Evolutionary conservation across 495 filamentous ascomycete genomes (phyloP).

Genomic region (Hyphodiscus hymeniophilus): DNA sequence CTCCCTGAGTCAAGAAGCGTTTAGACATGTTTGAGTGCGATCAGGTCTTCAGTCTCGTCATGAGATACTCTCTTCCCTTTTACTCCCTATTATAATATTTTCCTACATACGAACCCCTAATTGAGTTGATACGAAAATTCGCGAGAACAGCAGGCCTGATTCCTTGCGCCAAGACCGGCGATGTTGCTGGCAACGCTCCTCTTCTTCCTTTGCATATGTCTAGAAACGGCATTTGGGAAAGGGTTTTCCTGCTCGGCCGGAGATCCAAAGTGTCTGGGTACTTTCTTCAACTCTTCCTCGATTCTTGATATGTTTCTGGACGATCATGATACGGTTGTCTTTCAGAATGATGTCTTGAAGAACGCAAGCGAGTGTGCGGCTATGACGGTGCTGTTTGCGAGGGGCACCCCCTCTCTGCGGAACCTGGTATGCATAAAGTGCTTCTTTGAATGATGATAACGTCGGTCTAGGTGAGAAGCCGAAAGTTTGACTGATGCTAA

Average conservation of each 20-base stretch:
- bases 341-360: conserved; percentile 14
- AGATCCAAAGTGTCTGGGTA: conserved; percentile 3
- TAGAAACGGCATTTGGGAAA: background rate
- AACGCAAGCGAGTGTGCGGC: conserved; percentile 22
- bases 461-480: no score
- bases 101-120: background rate
- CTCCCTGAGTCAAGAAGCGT: no score
- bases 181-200: background rate
- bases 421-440: conserved; percentile 26
- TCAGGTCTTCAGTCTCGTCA: background rate
- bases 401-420: conserved; percentile 32
- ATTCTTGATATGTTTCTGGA: conserved; percentile 7
- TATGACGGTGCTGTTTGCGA: conserved; percentile 34
- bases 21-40: no score
- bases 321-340: conserved; percentile 11
- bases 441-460: no score
- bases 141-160: background rate
- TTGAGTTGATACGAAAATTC: background rate
- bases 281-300: conserved; percentile 7
- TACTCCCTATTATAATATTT: background rate
- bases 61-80: background rate
- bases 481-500: no score
- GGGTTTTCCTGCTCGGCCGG: conserved; percentile 1
- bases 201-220: background rate
- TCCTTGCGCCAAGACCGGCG: conserved; percentile 2